Evolutionary conservation across 345 rosid species (phyloP), one percentile per base, ranked within the genome.

Genomic region (Sisymbrium irio): DNA sequence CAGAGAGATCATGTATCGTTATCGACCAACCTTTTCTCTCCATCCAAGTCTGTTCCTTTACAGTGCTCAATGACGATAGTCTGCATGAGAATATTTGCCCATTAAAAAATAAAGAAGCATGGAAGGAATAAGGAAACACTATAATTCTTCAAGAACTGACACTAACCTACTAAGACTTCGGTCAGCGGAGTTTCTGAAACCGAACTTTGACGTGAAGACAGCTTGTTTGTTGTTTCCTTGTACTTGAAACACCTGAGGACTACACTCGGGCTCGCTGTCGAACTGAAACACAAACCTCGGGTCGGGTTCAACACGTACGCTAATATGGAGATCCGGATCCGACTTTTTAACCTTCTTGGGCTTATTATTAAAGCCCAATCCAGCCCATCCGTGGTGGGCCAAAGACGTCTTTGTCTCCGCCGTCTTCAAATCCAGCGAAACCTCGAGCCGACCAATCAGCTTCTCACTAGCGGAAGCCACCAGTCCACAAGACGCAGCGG

Each of bases 11-110:
- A 68, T 92, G 98, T 75, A 92, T 77, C 14, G 89, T 92, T 28
- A 92, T 59, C 22, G 96, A 82, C 98, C 98, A 92, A 0, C 96
- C 96, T 70, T 92, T 92, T 27, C 96, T 71, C 47, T 88, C 98
- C 55, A 82, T 89, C 0, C 69, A 19, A 1, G 76, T 54, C 39
- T 79, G 85, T 3, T 84, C 92, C 53, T 80, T 88, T 0, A 83
- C 86, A 8, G 63, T 7, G 19, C 53, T 81, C 30, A 87, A 41
- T 0, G 84, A 80, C 1, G 90, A 88, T 71, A 83, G 76, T 54
- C 97, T 91, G 92, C 41, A n/a, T n/a, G n/a, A 61, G 0, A 67
- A 53, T 22, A 22, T 22, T 22, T 22, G 25, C 3, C 25, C 25
- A 22, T 22, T 22, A 22, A 22, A 22, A 22, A 1, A 1, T 22